phyloP scores from a whole-genome alignment of 345 rosid species.

The Carallia pectinifolia region DNA sequence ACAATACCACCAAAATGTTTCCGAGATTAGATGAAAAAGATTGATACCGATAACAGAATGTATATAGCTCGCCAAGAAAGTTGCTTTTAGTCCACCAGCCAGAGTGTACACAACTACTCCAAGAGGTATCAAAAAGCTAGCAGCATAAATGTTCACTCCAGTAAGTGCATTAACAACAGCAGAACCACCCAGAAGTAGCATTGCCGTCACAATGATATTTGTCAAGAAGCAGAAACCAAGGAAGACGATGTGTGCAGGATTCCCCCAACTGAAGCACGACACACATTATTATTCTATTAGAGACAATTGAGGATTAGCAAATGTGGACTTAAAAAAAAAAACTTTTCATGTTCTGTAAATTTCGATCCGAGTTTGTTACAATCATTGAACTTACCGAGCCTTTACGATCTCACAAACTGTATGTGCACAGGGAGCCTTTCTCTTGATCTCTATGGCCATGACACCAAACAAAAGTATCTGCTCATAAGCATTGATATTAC shows the following conservation, averaged over 20 bases:
- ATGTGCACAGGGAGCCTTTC: constrained; percentile 95
- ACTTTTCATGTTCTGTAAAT: too few relatives aligned
- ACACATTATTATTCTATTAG: not conserved
- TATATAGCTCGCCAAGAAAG: constrained; percentile 90
- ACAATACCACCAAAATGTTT: not conserved
- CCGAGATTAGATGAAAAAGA: not conserved
- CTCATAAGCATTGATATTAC: not conserved
- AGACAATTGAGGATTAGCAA: not conserved
- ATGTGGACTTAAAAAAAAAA: not conserved
- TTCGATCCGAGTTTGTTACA: not conserved
- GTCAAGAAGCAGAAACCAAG: constrained; percentile 79
- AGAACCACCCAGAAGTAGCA: constrained; percentile 91
- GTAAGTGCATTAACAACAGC: constrained; percentile 95
- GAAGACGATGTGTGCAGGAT: constrained; percentile 77
- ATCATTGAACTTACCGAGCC: constrained; percentile 60
- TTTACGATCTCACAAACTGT: constrained; percentile 89
- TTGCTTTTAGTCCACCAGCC: constrained; percentile 96
- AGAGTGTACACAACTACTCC: constrained; percentile 82
- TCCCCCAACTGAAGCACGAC: constrained; percentile 70
- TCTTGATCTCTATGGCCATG: constrained; percentile 93
- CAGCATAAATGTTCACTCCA: constrained; percentile 80
- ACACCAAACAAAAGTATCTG: constrained; percentile 88
- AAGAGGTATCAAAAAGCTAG: constrained; percentile 93
- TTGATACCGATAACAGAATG: constrained; percentile 77
- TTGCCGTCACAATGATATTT: constrained; percentile 77